Percentiles rank a stretch among this genome's conserved stretches.
Conservation (phyloP, 495 filamentous ascomycete species). For the Cairneyella variabilis region DNA sequence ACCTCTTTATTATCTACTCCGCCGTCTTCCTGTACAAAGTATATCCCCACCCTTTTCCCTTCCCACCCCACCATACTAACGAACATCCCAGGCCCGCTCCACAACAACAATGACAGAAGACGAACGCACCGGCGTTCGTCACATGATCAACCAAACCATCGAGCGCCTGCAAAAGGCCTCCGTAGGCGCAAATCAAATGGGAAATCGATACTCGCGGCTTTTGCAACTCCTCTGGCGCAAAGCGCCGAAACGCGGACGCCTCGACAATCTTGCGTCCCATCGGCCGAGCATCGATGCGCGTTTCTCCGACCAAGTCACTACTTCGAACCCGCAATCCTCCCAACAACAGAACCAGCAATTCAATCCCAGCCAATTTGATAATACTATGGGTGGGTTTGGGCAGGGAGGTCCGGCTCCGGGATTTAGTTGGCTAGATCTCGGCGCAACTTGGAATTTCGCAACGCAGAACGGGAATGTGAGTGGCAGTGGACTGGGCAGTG, state of each 20-base stretch:
- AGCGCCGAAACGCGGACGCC: conserved; percentile 6
- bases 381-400: no score
- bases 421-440: conserved; percentile 26
- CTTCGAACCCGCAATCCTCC: not conserved
- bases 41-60: not conserved
- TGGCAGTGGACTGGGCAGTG: no score
- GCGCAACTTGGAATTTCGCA: conserved; percentile 26
- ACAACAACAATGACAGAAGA: conserved; percentile 29
- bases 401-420: conserved; percentile 1
- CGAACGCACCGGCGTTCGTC: conserved; percentile 20
- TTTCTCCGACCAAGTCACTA: not conserved
- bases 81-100: conserved; percentile 17
- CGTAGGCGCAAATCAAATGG: conserved; percentile 25
- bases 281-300: not conserved
- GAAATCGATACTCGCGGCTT: conserved; percentile 23
- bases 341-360: conserved; percentile 2
- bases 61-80: not conserved
- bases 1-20: conserved; percentile 44
- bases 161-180: conserved; percentile 24
- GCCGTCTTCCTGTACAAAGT: conserved; percentile 29
- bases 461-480: conserved; percentile 26
- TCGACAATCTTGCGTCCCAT: not conserved
- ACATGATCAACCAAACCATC: conserved; percentile 26
- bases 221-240: conserved; percentile 27
- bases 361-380: no score